These are phyloP conservation scores for Circinella umbellata DNA, from an alignment of 371 early-diverging fungal species.

Conservation along the genomic window DNA sequence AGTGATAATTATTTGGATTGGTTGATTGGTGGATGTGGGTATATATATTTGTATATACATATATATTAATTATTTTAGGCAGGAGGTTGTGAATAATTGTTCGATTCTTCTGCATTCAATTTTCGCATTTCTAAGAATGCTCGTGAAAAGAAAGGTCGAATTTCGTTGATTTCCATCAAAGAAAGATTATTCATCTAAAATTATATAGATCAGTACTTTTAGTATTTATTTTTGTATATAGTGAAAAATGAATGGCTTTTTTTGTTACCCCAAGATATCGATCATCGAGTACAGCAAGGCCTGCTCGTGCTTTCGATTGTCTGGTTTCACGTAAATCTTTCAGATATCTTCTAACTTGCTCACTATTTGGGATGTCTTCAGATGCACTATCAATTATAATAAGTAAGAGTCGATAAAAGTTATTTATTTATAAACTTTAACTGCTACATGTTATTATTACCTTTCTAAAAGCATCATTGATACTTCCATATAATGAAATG, in stretches of 20 bases:
- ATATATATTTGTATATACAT: too few relatives aligned
- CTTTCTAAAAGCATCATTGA: slow-evolving; percentile 75
- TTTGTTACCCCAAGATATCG: slow-evolving; percentile 49
- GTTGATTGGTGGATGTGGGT: background rate
- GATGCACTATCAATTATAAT: slow-evolving; percentile 55
- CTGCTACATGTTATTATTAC: slow-evolving; percentile 41
- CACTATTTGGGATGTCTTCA: slow-evolving; percentile 82
- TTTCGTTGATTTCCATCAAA: slow-evolving; percentile 88
- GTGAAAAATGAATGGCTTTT: too few relatives aligned
- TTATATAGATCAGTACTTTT: background rate
- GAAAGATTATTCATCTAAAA: slow-evolving; percentile 80
- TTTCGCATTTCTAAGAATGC: slow-evolving; percentile 76
- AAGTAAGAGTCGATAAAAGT: background rate
- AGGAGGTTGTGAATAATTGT: background rate
- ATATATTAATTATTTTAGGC: background rate
- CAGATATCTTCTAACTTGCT: slow-evolving; percentile 69
- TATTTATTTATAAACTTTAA: background rate
- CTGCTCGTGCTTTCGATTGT: slow-evolving; percentile 77
- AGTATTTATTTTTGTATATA: background rate
- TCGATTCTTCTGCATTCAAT: slow-evolving; percentile 26
- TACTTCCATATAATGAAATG: slow-evolving; percentile 84
- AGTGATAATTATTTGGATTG: too few relatives aligned
- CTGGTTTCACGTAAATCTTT: slow-evolving; percentile 88
- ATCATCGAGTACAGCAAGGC: slow-evolving; percentile 69
- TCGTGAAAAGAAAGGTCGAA: slow-evolving; percentile 81